Percentiles rank a stretch among this genome's conserved stretches.
Evolutionary conservation across 2,329 filamentous ascomycete genomes (phyloP).

Genomic region (Neurospora crassa): DNA sequence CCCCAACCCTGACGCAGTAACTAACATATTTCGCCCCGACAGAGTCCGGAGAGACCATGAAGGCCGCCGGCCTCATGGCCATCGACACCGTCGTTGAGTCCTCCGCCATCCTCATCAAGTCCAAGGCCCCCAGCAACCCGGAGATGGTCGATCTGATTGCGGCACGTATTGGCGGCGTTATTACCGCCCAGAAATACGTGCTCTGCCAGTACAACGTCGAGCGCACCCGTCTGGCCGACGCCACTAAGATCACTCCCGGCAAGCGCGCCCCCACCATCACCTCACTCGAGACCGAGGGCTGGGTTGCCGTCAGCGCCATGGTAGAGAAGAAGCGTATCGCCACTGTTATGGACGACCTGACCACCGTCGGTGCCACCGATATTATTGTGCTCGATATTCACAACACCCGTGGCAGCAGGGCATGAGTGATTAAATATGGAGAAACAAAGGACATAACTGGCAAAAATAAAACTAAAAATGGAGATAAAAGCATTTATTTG

Average conservation of each 20-base stretch:
- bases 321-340: conserved; percentile 82
- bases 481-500: background rate
- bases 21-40: conserved; percentile 4
- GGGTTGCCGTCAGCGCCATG: conserved; percentile 94
- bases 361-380: conserved; percentile 67
- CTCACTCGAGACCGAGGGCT: conserved; percentile 76
- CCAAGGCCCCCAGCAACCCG: conserved; percentile 69
- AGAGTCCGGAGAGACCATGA: conserved; percentile 99
- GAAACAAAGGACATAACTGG: background rate
- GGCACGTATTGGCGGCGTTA: conserved; percentile 82
- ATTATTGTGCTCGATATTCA: conserved; percentile 79
- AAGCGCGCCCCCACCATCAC: conserved; percentile 90
- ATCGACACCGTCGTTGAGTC: conserved; percentile 90
- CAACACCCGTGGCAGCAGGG: conserved; percentile 38
- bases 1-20: background rate
- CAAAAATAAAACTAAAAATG: background rate
- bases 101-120: conserved; percentile 86
- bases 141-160: conserved; percentile 76
- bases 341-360: conserved; percentile 76
- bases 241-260: conserved; percentile 75
- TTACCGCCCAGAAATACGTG: conserved; percentile 88
- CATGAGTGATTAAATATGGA: background rate
- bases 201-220: conserved; percentile 95
- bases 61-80: conserved; percentile 82
- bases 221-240: conserved; percentile 55